A percentile compares a stretch with the other conserved stretches of the same genome.
These are phyloP conservation scores for Zygosaccharomyces siamensis DNA, from an alignment of 805 yeast genomes.

Conservation along the genomic window DNA sequence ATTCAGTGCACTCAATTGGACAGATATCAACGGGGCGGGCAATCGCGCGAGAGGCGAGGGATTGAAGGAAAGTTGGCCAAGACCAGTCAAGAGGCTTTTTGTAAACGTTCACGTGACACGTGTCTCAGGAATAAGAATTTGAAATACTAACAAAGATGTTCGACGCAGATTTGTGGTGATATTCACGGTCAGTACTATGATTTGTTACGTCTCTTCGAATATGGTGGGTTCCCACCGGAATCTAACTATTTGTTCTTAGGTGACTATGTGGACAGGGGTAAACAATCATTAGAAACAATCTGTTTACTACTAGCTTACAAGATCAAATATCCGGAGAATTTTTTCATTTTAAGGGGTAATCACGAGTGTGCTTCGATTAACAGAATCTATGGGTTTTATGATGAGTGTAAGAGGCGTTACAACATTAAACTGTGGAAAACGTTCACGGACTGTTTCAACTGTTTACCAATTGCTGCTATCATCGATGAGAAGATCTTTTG, in stretches of 20 bases:
- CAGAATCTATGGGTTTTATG: slow-evolving; percentile 96
- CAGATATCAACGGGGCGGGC: background rate
- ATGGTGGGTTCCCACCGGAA: slow-evolving; percentile 99
- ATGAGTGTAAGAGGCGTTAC: slow-evolving; percentile 97
- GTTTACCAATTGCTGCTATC: slow-evolving; percentile 97
- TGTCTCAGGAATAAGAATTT: background rate
- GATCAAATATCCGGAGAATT: slow-evolving; percentile 97
- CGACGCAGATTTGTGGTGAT: slow-evolving; percentile 76
- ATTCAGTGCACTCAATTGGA: background rate
- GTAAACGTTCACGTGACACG: background rate
- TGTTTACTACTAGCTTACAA: slow-evolving; percentile 91
- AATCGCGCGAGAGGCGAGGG: background rate
- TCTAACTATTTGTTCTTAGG: slow-evolving; percentile 94
- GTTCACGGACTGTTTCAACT: slow-evolving; percentile 96
- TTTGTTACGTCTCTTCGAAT: slow-evolving; percentile 88
- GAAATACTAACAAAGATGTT: background rate
- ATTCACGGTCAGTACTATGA: slow-evolving; percentile 98
- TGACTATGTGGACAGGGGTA: slow-evolving; percentile 98
- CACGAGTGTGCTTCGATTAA: slow-evolving; percentile 98
- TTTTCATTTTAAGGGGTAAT: slow-evolving; percentile 93
- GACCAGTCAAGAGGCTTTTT: background rate
- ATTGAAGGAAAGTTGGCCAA: background rate
- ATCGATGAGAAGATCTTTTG: slow-evolving; percentile 97
- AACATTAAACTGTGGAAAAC: slow-evolving; percentile 98
- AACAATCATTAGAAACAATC: slow-evolving; percentile 93